phyloP scores from a whole-genome alignment of 78 protist species.

The Dictyostelium intermedium region DNA sequence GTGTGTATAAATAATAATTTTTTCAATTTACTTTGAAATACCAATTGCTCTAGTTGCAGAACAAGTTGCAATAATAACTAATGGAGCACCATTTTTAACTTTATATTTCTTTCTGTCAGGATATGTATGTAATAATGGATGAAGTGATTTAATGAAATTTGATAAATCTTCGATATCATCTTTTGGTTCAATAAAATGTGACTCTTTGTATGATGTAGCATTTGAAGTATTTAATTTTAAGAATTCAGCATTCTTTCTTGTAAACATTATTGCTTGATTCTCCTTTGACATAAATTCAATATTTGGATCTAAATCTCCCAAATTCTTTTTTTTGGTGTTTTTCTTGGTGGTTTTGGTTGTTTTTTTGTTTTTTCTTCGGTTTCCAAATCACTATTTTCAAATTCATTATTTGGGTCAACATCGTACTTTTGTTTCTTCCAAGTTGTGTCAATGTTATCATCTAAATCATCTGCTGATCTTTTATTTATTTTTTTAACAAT shows the following conservation, averaged over 20 bases:
- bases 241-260: neutral
- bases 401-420: neutral
- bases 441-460: neutral
- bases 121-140: slow-evolving; percentile 2
- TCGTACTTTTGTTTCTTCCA: neutral
- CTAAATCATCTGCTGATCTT: slow-evolving; percentile 32
- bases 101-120: slow-evolving; percentile 21
- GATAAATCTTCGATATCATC: neutral
- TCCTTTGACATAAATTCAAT: neutral
- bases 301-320: slow-evolving; percentile 23
- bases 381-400: neutral
- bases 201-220: neutral
- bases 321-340: slow-evolving; percentile 48
- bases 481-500: neutral
- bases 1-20: neutral
- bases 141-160: slow-evolving; percentile 14
- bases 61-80: slow-evolving; percentile 41
- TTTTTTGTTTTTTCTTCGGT: neutral
- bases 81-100: slow-evolving; percentile 45
- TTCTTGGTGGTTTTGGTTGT: neutral
- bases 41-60: slow-evolving; percentile 78
- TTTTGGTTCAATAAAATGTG: slow-evolving; percentile 30
- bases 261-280: slow-evolving; percentile 33
- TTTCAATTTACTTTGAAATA: slow-evolving; percentile 25
- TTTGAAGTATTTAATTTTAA: slow-evolving; percentile 22